phyloP scores from a whole-genome alignment of 768 basidiomycete species.

The Dioszegia hungarica region DNA sequence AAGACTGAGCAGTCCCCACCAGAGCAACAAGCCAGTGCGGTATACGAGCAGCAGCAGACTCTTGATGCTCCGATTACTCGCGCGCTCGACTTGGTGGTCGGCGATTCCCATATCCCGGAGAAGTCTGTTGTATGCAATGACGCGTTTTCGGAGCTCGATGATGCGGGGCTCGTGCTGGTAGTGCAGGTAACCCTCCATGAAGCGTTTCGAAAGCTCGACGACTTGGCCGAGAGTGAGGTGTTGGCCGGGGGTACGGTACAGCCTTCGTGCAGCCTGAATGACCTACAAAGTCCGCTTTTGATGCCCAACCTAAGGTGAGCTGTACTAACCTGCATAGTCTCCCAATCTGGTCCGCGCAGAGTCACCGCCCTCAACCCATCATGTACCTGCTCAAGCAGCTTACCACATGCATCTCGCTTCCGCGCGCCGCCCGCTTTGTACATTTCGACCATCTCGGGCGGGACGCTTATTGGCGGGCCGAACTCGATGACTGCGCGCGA shows the following conservation, averaged over 20 bases:
- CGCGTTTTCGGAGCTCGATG: slow-evolving; percentile 69
- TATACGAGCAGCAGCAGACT: slow-evolving; percentile 77
- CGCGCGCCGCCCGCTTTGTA: slow-evolving; percentile 81
- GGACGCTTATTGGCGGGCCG: slow-evolving; percentile 85
- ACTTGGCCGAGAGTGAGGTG: slow-evolving; percentile 91
- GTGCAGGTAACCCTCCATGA: slow-evolving; percentile 85
- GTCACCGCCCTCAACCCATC: slow-evolving; percentile 94
- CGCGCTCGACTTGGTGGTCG: slow-evolving; percentile 91
- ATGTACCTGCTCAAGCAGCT: slow-evolving; percentile 84
- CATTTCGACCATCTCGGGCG: slow-evolving; percentile 77
- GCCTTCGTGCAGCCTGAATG: slow-evolving; percentile 86
- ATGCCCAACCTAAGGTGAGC: background rate
- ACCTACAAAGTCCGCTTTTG: slow-evolving; percentile 56
- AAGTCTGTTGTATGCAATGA: slow-evolving; percentile 82
- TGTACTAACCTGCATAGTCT: slow-evolving; percentile 90
- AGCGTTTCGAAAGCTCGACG: slow-evolving; percentile 85
- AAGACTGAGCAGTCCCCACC: slow-evolving; percentile 79
- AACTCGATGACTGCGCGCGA: slow-evolving; percentile 97
- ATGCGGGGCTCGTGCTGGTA: slow-evolving; percentile 91
- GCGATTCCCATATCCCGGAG: slow-evolving; percentile 83
- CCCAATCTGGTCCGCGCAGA: slow-evolving; percentile 90
- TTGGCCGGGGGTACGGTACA: slow-evolving; percentile 92
- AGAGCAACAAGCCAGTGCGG: slow-evolving; percentile 66
- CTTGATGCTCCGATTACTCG: slow-evolving; percentile 73
- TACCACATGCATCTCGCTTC: slow-evolving; percentile 84